These are phyloP conservation scores for Cercospora zeae-maydis DNA, from an alignment of 2,329 filamentous ascomycete species.

Conservation along the genomic window DNA sequence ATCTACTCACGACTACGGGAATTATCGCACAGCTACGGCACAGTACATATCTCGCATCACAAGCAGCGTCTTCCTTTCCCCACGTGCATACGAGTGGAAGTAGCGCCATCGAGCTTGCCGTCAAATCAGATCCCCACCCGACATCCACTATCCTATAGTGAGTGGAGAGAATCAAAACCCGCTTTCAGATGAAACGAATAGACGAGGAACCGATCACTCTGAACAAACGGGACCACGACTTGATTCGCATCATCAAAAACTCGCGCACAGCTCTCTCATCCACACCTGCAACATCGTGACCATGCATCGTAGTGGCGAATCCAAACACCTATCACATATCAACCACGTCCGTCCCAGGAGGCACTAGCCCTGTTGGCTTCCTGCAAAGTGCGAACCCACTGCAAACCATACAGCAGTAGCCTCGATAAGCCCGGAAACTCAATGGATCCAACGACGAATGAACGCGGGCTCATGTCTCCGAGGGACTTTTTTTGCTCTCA, in stretches of 20 bases:
- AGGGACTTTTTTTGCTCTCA: background rate
- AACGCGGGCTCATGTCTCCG: background rate
- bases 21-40: background rate
- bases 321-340: background rate
- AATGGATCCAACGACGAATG: conserved; percentile 2
- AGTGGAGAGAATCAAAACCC: too few relatives aligned
- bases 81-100: background rate
- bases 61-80: background rate
- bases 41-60: background rate
- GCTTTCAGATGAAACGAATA: background rate
- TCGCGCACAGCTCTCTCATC: background rate
- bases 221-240: background rate
- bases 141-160: too few relatives aligned
- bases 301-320: background rate
- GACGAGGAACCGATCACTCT: background rate
- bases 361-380: background rate
- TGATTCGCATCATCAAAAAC: background rate
- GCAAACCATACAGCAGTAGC: conserved; percentile 3
- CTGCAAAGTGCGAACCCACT: background rate
- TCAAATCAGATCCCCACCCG: too few relatives aligned
- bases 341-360: background rate
- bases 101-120: background rate
- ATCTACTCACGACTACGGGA: background rate
- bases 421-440: background rate
- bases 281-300: background rate